Percentiles rank a stretch among this genome's conserved stretches.
Conservation (phyloP, 129 eudicot species). For the Pseudognaphalium luteoalbum region DNA sequence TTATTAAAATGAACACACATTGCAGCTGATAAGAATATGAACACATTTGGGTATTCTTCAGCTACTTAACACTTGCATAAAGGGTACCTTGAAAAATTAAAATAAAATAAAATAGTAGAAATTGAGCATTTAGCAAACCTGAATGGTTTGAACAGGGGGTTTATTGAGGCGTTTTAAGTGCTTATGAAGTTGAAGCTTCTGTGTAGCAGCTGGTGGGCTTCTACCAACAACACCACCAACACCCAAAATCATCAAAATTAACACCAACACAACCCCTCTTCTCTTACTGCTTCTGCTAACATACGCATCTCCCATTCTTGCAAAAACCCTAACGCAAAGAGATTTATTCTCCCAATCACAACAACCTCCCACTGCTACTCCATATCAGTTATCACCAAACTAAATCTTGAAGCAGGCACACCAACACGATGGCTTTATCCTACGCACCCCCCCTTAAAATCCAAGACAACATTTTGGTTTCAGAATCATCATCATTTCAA, state of each 20-base stretch:
- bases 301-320: constrained; percentile 42
- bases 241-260: constrained; percentile 33
- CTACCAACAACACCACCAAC: constrained; percentile 43
- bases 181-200: constrained; percentile 78
- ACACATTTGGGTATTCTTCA: too few species aligned
- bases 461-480: neutral
- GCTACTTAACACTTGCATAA: too few species aligned
- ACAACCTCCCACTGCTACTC: constrained; percentile 17
- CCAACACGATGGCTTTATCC: too few species aligned
- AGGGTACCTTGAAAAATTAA: neutral
- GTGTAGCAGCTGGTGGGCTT: constrained; percentile 50
- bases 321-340: neutral
- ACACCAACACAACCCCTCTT: neutral
- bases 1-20: neutral
- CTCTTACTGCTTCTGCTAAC: constrained; percentile 41
- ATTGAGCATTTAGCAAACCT: constrained; percentile 39
- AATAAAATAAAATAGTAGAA: neutral
- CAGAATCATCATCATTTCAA: neutral
- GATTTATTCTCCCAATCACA: neutral
- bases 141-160: constrained; percentile 67
- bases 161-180: constrained; percentile 86
- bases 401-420: neutral
- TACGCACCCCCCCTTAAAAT: neutral
- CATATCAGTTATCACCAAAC: constrained; percentile 25
- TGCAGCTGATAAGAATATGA: neutral